phyloP scores from a whole-genome alignment of 495 filamentous ascomycete genomes.

The Penicillium turbatum region DNA sequence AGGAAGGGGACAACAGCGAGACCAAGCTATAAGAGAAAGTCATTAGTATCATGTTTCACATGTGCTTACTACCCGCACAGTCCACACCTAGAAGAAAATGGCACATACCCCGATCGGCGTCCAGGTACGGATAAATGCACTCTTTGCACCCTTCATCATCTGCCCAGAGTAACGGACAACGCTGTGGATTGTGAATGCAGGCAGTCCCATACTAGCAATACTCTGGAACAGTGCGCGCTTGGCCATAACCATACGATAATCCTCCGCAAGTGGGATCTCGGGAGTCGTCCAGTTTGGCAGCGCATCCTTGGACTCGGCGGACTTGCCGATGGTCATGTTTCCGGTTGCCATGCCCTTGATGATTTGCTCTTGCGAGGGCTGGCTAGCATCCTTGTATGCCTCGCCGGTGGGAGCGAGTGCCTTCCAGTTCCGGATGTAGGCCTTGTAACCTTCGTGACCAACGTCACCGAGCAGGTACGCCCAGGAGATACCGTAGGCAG shows the following conservation, averaged over 20 bases:
- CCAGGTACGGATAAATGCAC: conserved; percentile 68
- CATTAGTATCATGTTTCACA: neutral
- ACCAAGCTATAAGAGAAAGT: conserved; percentile 54
- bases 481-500: conserved; percentile 91
- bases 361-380: conserved; percentile 27
- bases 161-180: conserved; percentile 81
- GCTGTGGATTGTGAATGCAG: conserved; percentile 92
- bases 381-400: conserved; percentile 41
- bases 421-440: conserved; percentile 76
- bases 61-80: neutral
- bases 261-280: conserved; percentile 72
- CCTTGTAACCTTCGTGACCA: conserved; percentile 90
- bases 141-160: conserved; percentile 77
- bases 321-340: conserved; percentile 26
- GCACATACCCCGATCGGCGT: conserved; percentile 74
- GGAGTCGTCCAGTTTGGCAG: conserved; percentile 32
- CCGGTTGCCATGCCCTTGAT: conserved; percentile 40
- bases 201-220: conserved; percentile 87
- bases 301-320: conserved; percentile 14
- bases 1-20: conserved; percentile 83
- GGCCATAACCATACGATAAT: conserved; percentile 86
- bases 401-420: conserved; percentile 38
- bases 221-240: conserved; percentile 87
- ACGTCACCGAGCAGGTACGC: conserved; percentile 88
- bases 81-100: neutral